Evolutionary conservation across 495 filamentous ascomycete species (phyloP).

Genomic region (Podospora bellae-mahoneyi): DNA sequence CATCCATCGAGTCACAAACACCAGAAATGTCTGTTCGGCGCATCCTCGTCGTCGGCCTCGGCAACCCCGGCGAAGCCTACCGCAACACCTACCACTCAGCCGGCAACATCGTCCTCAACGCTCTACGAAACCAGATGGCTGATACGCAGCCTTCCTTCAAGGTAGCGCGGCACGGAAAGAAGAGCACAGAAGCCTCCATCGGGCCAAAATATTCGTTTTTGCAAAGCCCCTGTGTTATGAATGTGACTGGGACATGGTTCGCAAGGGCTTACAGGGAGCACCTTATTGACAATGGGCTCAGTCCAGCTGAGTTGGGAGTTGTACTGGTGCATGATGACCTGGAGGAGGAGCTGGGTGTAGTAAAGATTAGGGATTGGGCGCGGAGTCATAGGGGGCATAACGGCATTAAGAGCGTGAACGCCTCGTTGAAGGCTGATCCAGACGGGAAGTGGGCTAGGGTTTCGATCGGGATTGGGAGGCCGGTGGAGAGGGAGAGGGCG

Average conservation of each 20-base stretch:
- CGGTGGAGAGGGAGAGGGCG: conserved; percentile 51
- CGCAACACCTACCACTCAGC: conserved; percentile 74
- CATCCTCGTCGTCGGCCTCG: conserved; percentile 49
- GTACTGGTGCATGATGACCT: conserved; percentile 84
- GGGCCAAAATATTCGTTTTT: conserved; percentile 59
- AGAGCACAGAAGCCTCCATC: conserved; percentile 38
- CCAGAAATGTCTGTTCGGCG: conserved; percentile 32
- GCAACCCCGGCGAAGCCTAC: conserved; percentile 50
- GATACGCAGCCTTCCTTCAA: conserved; percentile 45
- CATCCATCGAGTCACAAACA: conserved; percentile 5
- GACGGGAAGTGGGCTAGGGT: conserved; percentile 44
- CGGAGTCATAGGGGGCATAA: conserved; percentile 73
- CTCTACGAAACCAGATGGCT: conserved; percentile 46
- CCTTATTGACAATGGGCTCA: conserved; percentile 29
- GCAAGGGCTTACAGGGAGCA: conserved; percentile 41
- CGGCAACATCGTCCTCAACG: conserved; percentile 66
- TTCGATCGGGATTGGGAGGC: conserved; percentile 71
- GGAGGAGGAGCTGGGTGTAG: conserved; percentile 62
- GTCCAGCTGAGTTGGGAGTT: conserved; percentile 44
- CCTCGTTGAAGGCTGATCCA: conserved; percentile 39
- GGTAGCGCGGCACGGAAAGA: conserved; percentile 38
- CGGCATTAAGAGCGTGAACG: conserved; percentile 66
- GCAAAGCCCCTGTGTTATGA: conserved; percentile 73
- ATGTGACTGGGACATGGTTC: conserved; percentile 62
- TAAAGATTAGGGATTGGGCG: conserved; percentile 55